Base-by-base conservation (phyloP, 139 green algal species). In the Coccomyxa sp. region DNA sequence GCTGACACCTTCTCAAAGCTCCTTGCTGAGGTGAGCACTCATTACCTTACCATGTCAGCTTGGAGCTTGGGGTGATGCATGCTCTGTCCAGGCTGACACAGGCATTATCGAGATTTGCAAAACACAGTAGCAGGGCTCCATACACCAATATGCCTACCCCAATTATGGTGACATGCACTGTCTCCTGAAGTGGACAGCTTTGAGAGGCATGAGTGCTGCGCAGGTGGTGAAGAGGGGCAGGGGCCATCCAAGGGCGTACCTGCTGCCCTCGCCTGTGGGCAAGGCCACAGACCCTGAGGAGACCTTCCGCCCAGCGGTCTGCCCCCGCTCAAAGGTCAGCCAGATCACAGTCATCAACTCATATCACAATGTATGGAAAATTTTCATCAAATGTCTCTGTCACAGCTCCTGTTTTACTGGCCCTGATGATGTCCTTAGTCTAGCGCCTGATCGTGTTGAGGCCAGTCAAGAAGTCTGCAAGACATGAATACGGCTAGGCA, bases 251-350 rank as follows among this genome's bases (percentile, higher is more conserved):
- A 64, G 90, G 8, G 77, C 87, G 33, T 95, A 95, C 83, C 86
- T 94, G 74, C 82, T 92, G 73, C 90, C 90, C 34, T 85, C 84
- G 41, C 85, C 87, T 8, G 72, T 80, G 7, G 39, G 24, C 18
- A 78, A 82, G 39, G 80, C 76, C 73, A 93, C 2, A 22, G 50
- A 91, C 88, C 84, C 84, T 33, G 70, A 84, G 39, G 84, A 87
- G 70, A 89, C 79, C 33, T 94, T 93, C 87, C 79, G 80, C 55
- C 91, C 91, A 18, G 69, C 70, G 58, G 91, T 94, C 69, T 87
- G 91, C 77, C 38, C 76, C 29, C 80, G 79, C 54, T 91, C 84
- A 33, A 83, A 68, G 81, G 81, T 79, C 50, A 9, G 74, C 31
- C 18, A 64, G 50, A 64, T 64, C 3, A 64, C n/a, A 64, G 5